These are phyloP conservation scores for Amanita pseudoporphyria DNA, from an alignment of 768 basidiomycete genomes.

Conservation along the genomic window DNA sequence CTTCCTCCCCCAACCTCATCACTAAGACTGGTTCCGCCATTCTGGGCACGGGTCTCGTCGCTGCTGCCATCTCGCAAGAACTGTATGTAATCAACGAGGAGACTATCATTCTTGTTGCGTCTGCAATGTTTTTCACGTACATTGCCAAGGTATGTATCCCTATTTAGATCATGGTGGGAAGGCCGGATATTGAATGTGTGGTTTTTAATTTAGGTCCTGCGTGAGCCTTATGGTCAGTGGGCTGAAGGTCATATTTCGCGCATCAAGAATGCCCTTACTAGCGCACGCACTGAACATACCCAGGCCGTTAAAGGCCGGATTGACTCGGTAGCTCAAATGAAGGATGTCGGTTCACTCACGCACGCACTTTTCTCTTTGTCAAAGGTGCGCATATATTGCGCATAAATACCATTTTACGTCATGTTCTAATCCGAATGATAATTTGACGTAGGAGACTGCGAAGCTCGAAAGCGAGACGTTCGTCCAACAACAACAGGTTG, in stretches of 20 bases:
- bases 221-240: slow-evolving; percentile 89
- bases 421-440: not conserved
- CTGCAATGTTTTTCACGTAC: slow-evolving; percentile 73
- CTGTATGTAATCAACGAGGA: slow-evolving; percentile 98
- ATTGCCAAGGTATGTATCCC: slow-evolving; percentile 55
- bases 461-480: slow-evolving; percentile 85
- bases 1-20: slow-evolving; percentile 77
- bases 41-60: slow-evolving; percentile 80
- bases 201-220: slow-evolving; percentile 41
- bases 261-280: slow-evolving; percentile 73
- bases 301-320: slow-evolving; percentile 91
- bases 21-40: slow-evolving; percentile 93
- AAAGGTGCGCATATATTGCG: slow-evolving; percentile 51
- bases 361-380: slow-evolving; percentile 86
- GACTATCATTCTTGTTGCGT: slow-evolving; percentile 79
- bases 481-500: slow-evolving; percentile 81
- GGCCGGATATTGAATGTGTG: not conserved
- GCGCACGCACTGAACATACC: slow-evolving; percentile 83
- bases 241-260: slow-evolving; percentile 80
- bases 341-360: slow-evolving; percentile 90
- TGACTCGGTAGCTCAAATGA: slow-evolving; percentile 84
- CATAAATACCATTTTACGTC: not conserved
- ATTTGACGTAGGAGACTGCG: slow-evolving; percentile 68
- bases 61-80: slow-evolving; percentile 93
- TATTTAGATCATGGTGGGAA: not conserved